Evolutionary conservation across 2,329 filamentous ascomycete genomes (phyloP), one percentile per base, ranked within the genome.

Genomic region (Colletotrichum sojae): DNA sequence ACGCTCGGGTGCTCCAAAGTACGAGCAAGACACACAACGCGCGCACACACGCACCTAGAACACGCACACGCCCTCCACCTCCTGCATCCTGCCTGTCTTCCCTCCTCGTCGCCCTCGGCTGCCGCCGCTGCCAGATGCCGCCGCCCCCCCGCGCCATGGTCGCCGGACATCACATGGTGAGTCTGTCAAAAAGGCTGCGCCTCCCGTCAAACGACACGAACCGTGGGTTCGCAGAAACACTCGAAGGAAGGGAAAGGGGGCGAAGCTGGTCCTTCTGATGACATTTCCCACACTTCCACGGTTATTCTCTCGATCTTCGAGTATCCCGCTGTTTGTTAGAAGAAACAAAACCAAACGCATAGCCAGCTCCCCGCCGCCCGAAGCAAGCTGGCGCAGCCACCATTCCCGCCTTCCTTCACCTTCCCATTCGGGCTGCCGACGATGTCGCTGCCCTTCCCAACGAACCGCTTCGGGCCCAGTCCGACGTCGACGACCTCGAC

Each of bases 181-280:
- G 25, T 67, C 57, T 61, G n/a, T 69, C 62, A 69, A 69, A 36
- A 69, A 69, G 53, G 67, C 63, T 69, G 62, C 63, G 55, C 67
- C 67, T 66, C 62, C 67, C 62, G 13, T 52, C 58, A 53, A 51
- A 25, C 22, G 22, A 25, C 22, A 25, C 49, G 39, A 48, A 48
- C 49, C 40, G 60, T 45, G 31, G 18, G 55, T 16, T 22, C 18
- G 31, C 54, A 22, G 13, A 16, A 18, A n/a, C 15, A 18, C n/a
- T 25, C 22, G 22, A 25, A 5, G 22, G 22, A 43, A 15, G 25
- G 39, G 16, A 31, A 39, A 9, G 54, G 31, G 53, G 65, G 48
- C 31, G 49, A 65, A 66, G 63, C 40, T 56, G 40, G 60, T 57
- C 52, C 25, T 48, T 60, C 66, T 59, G 31, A 67, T 67, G 64